phyloP scores from a whole-genome alignment of 192 early-diverging fungal genomes.

The Coemansia furcata region DNA sequence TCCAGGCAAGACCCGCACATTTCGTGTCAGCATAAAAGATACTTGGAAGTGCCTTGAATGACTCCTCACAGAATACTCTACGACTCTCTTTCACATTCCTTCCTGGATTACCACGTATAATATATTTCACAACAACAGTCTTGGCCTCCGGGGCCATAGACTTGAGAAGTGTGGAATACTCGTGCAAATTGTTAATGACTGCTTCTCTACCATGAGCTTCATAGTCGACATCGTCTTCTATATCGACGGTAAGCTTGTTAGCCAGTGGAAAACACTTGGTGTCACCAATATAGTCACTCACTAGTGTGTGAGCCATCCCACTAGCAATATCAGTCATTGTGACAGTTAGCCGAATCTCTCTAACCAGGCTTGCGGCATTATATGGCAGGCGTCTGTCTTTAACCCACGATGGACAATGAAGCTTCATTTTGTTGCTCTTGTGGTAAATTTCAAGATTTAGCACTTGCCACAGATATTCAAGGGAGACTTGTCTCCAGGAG shows the following conservation, averaged over 20 bases:
- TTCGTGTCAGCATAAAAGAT: not conserved
- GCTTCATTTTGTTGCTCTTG: not conserved
- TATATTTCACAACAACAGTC: too few relatives aligned
- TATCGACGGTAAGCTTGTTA: not conserved
- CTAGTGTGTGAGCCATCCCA: not conserved
- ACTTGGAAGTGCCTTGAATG: not conserved
- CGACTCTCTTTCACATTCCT: too few relatives aligned
- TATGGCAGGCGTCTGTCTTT: not conserved
- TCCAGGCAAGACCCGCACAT: not conserved
- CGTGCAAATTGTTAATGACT: not conserved
- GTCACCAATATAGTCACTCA: not conserved
- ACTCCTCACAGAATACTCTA: too few relatives aligned
- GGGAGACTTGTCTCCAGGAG: not conserved
- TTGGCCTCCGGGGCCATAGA: not conserved
- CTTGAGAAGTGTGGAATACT: not conserved
- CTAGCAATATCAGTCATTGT: not conserved
- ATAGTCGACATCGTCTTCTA: not conserved
- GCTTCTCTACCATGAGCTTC: not conserved
- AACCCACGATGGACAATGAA: not conserved
- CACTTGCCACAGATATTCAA: not conserved
- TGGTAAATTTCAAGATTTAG: not conserved
- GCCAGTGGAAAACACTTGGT: not conserved
- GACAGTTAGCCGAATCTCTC: not conserved
- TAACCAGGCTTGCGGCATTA: not conserved
- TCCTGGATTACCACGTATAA: too few relatives aligned